phyloP scores from a whole-genome alignment of 495 filamentous ascomycete species.

The Polyplosphaeria fusca region DNA sequence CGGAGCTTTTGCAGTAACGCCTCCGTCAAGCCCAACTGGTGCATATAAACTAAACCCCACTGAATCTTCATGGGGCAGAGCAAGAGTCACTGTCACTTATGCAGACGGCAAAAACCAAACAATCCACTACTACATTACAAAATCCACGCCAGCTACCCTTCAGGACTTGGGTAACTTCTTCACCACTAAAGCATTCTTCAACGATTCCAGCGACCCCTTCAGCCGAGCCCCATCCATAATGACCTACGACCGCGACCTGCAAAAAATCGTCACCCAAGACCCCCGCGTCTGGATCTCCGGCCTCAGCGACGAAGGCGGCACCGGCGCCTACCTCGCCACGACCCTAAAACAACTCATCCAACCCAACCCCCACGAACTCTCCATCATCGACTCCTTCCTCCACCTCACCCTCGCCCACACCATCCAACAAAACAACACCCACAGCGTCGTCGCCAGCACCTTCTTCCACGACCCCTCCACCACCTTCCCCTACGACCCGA shows the following conservation, averaged over 20 bases:
- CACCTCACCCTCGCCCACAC: conserved; percentile 33
- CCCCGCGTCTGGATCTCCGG: conserved; percentile 49
- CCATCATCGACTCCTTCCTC: conserved; percentile 49
- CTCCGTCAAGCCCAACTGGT: not conserved
- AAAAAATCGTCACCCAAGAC: conserved; percentile 47
- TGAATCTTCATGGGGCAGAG: conserved; percentile 42
- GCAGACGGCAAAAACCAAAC: conserved; percentile 45
- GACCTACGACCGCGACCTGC: conserved; percentile 47
- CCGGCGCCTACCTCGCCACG: conserved; percentile 47
- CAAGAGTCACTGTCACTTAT: conserved; percentile 44
- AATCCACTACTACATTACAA: conserved; percentile 52
- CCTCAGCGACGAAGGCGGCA: conserved; percentile 45
- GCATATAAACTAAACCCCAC: conserved; percentile 37
- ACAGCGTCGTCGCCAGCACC: conserved; percentile 42
- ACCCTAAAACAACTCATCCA: conserved; percentile 49
- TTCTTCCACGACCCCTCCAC: conserved; percentile 47
- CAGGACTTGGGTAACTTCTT: conserved; percentile 44
- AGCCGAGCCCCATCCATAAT: conserved; percentile 49
- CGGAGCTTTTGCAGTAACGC: conserved; percentile 26
- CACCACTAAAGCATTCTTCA: conserved; percentile 45
- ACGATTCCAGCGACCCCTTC: conserved; percentile 49
- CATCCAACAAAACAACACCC: conserved; percentile 31
- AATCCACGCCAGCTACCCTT: conserved; percentile 38
- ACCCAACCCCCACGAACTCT: conserved; percentile 45
- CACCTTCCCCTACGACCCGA: conserved; percentile 41